Evolutionary conservation across 495 filamentous ascomycete species (phyloP).

Genomic region (Xylaria palmicola): DNA sequence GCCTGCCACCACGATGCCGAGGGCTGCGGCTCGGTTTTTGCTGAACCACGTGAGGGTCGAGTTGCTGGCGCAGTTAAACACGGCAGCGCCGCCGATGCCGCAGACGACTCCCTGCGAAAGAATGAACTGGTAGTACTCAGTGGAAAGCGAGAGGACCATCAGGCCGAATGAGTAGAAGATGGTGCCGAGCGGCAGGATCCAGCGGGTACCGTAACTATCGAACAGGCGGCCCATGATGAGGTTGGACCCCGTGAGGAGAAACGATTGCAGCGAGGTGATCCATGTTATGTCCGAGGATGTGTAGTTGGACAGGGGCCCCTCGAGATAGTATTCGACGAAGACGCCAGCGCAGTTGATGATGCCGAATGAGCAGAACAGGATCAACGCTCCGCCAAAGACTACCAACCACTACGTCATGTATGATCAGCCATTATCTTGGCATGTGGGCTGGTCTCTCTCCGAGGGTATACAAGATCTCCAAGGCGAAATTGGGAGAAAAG

Average conservation of each 20-base stretch:
- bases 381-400: conserved; percentile 63
- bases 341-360: conserved; percentile 66
- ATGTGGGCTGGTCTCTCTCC: neutral
- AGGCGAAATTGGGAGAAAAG: too few relatives aligned
- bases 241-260: conserved; percentile 41
- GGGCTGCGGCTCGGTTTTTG: conserved; percentile 61
- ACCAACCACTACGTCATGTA: conserved; percentile 53
- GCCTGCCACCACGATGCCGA: conserved; percentile 67
- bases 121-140: conserved; percentile 65
- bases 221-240: conserved; percentile 60
- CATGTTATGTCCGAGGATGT: conserved; percentile 53
- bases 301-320: conserved; percentile 48
- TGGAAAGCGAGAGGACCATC: conserved; percentile 68
- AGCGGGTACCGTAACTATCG: conserved; percentile 67
- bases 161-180: conserved; percentile 66
- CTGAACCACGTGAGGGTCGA: conserved; percentile 68
- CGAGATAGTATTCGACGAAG: conserved; percentile 57
- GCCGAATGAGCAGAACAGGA: conserved; percentile 64
- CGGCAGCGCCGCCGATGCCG: conserved; percentile 55
- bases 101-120: conserved; percentile 57
- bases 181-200: conserved; percentile 57
- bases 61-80: conserved; percentile 64
- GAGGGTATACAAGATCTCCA: neutral
- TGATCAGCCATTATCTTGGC: neutral
- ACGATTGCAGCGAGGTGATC: conserved; percentile 52